These are phyloP conservation scores for Pseudogymnoascus sp. DNA, from an alignment of 2,329 filamentous ascomycete species.

Conservation along the genomic window DNA sequence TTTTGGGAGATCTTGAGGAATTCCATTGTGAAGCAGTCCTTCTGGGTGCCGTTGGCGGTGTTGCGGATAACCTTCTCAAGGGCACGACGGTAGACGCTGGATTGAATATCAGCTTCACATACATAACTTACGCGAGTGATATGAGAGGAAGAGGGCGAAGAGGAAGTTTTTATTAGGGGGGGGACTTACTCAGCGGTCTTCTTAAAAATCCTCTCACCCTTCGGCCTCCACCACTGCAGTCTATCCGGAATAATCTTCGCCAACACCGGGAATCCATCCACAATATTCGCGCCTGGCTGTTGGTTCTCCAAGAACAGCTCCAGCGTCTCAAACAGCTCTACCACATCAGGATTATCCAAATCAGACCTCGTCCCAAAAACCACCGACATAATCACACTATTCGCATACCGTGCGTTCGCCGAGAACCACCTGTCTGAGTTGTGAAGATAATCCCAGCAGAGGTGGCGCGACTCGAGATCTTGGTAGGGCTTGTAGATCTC, in stretches of 20 bases:
- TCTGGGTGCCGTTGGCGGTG: conserved; percentile 21
- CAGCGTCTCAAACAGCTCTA: conserved; percentile 18
- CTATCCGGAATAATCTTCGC: conserved; percentile 22
- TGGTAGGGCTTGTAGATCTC: conserved; percentile 22
- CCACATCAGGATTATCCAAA: conserved; percentile 17
- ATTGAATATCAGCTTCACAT: neutral
- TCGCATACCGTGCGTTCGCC: conserved; percentile 24
- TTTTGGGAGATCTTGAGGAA: conserved; percentile 24
- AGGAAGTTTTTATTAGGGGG: conserved; percentile 9
- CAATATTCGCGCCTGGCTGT: conserved; percentile 26
- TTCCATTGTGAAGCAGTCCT: conserved; percentile 25
- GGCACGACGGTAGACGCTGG: conserved; percentile 23
- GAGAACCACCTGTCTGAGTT: conserved; percentile 22
- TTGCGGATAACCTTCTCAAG: conserved; percentile 19
- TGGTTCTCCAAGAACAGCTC: conserved; percentile 21
- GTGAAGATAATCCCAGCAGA: conserved; percentile 23
- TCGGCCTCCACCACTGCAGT: conserved; percentile 26
- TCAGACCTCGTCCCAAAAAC: conserved; percentile 23
- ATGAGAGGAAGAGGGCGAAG: neutral
- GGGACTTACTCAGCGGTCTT: conserved; percentile 15
- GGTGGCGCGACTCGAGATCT: conserved; percentile 24
- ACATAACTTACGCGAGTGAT: neutral
- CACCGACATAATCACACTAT: conserved; percentile 28
- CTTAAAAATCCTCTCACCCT: conserved; percentile 20
- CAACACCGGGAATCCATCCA: conserved; percentile 28